Base-by-base conservation (phyloP, 2,329 filamentous ascomycete species). In the Monosporascus sp. region DNA sequence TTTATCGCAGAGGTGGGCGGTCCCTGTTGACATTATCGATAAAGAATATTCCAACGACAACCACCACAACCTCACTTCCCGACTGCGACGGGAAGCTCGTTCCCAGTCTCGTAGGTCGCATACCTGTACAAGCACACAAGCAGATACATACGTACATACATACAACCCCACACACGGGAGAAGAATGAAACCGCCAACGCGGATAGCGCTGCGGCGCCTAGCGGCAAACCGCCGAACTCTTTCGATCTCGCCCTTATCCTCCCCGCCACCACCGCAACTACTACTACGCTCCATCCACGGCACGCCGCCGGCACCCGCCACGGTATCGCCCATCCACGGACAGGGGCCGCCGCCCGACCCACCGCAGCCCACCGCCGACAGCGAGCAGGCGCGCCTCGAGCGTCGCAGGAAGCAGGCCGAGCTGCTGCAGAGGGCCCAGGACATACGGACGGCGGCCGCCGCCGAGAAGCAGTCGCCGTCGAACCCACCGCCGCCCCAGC, bases 301-400 rank as follows among this genome's bases (percentile, higher is more conserved):
- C 50, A 70, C 70, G 3, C 35, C 65, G 11, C 65, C 68, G 52
- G 59, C 72, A 9, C 63, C 67, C 22, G 79, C 79, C 48, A 72
- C 75, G 58, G 78, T 81, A 55, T 73, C 73, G 27, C 75, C 81
- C 44, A 71, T 82, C 57, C 74, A 80, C 57, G 79, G 79, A 55
- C 74, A 79, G 37, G 82, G 83, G 2, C 83, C 83, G 51, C 83
- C 83, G 6, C 83, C 83, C 3, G 71, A 75, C 52, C 72, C 82
- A 1, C 83, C 83, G 1, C 61, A 70, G 24, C 76, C 81, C 11
- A 68, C 68, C 6, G 65, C 67, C 41, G 68, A 66, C 49, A 67
- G 68, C 55, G 56, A 67, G 27, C 59, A 64, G 39, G 57, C 64
- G 20, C 71, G 81, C 39, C 66, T 82, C 46, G 75, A 76, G 58